Conservation (phyloP, 345 rosid genomes). For the Salix brachista region DNA sequence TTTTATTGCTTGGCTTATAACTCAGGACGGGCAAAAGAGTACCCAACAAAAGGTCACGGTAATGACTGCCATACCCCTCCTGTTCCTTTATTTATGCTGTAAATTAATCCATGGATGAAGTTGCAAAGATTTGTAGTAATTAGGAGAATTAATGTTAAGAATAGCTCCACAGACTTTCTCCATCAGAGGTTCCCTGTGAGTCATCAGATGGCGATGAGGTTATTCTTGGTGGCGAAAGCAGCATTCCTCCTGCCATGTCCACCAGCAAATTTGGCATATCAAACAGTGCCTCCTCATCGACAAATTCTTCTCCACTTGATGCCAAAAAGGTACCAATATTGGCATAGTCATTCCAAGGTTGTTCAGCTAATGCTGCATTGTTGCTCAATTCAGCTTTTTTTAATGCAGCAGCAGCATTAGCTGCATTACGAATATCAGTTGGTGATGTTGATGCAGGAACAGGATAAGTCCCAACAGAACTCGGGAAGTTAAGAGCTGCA, state of each 20-base stretch:
- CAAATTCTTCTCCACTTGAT: conserved; percentile 25
- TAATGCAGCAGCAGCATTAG: conserved; percentile 48
- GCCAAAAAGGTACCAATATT: not conserved
- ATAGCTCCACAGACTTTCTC: conserved; percentile 69
- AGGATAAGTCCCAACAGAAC: conserved; percentile 42
- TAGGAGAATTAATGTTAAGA: not conserved
- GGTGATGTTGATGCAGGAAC: conserved; percentile 59
- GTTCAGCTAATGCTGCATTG: not conserved
- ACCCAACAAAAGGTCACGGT: not conserved
- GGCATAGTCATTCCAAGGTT: not conserved
- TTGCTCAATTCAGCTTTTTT: conserved; percentile 29
- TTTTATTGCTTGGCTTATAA: not conserved
- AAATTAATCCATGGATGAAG: not conserved
- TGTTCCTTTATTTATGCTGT: not conserved
- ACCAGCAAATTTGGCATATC: conserved; percentile 78
- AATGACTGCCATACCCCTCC: not conserved
- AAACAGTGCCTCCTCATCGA: conserved; percentile 75
- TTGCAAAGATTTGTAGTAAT: not conserved
- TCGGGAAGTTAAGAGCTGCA: conserved; percentile 70
- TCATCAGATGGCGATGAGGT: conserved; percentile 45
- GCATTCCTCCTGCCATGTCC: conserved; percentile 92
- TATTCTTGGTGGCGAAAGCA: conserved; percentile 77
- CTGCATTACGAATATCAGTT: conserved; percentile 62
- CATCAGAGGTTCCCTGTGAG: conserved; percentile 58
- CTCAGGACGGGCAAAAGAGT: not conserved